These are phyloP conservation scores for Vitis hybrid DNA, from an alignment of 177 flowering plant species.

Conservation along the genomic window DNA sequence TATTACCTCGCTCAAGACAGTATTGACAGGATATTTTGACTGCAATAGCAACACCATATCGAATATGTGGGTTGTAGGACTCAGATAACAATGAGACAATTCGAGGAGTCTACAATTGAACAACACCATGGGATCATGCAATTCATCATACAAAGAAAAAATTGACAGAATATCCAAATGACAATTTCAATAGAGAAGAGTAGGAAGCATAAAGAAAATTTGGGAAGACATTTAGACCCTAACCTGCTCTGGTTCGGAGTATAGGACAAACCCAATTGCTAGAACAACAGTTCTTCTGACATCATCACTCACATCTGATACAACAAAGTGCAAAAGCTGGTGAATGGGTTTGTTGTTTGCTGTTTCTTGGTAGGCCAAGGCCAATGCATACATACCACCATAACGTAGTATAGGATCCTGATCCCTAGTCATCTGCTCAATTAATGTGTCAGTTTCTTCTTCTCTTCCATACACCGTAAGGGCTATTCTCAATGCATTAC, in stretches of 20 bases:
- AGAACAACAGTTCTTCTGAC: conserved; percentile 93
- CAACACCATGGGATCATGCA: conserved; percentile 2
- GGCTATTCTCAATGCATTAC: conserved; percentile 82
- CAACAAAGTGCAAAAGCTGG: conserved; percentile 89
- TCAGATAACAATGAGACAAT: conserved; percentile 93
- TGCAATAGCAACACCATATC: conserved; percentile 97
- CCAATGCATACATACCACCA: conserved; percentile 97
- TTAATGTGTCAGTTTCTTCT: conserved; percentile 86
- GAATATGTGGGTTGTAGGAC: conserved; percentile 98
- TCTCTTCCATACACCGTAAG: conserved; percentile 95
- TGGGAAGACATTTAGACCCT: not conserved
- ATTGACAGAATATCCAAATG: not conserved
- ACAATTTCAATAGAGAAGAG: not conserved
- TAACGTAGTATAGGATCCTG: conserved; percentile 90
- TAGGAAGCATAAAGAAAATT: not conserved
- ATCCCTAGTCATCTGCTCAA: conserved; percentile 92
- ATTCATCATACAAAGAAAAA: not conserved
- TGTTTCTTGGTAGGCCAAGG: conserved; percentile 86
- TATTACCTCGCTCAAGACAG: conserved; percentile 96
- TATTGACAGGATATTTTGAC: conserved; percentile 97
- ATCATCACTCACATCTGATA: conserved; percentile 96
- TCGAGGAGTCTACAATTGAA: conserved; percentile 78
- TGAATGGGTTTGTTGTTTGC: conserved; percentile 91
- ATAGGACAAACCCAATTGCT: conserved; percentile 88
- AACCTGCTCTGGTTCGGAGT: conserved; percentile 95